Conservation (phyloP, 2,329 filamentous ascomycete genomes). For the Trichoderma koningiopsis region DNA sequence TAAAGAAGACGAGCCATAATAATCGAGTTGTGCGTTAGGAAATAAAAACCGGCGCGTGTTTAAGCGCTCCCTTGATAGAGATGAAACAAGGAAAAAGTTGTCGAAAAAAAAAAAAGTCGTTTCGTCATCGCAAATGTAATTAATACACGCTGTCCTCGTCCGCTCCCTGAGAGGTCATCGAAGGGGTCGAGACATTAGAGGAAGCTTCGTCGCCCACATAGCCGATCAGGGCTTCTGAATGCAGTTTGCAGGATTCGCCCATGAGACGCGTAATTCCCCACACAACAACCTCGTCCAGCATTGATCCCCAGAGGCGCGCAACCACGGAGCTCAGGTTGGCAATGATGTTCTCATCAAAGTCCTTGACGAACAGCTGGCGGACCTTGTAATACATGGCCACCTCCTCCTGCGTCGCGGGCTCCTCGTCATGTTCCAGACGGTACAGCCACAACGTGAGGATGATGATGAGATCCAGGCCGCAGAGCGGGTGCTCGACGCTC, state of each 20-base stretch:
- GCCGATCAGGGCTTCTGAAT: constrained; percentile 90
- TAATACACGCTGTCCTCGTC: constrained; percentile 74
- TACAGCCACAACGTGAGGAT: constrained; percentile 98
- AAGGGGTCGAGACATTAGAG: constrained; percentile 69
- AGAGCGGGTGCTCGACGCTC: constrained; percentile 97
- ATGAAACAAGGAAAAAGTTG: constrained; percentile 13
- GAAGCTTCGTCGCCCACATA: constrained; percentile 85
- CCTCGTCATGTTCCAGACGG: constrained; percentile 98
- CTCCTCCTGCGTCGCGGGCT: constrained; percentile 83
- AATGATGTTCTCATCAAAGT: constrained; percentile 79
- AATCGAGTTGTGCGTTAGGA: constrained; percentile 36
- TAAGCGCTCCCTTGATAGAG: constrained; percentile 31
- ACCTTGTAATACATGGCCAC: constrained; percentile 90
- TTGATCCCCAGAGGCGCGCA: constrained; percentile 92
- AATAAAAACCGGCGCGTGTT: constrained; percentile 18
- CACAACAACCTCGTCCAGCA: constrained; percentile 97
- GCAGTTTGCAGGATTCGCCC: constrained; percentile 96
- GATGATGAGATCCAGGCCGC: constrained; percentile 95
- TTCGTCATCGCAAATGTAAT: constrained; percentile 53
- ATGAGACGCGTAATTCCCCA: constrained; percentile 97
- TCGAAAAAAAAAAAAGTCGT: constrained; percentile 43
- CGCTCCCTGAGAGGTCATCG: constrained; percentile 70
- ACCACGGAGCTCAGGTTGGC: constrained; percentile 92
- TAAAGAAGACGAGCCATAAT: constrained; percentile 18
- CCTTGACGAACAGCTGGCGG: constrained; percentile 85